A percentile compares a stretch with the other conserved stretches of the same genome.
These are phyloP conservation scores for Paralagenidium karlingii DNA, from an alignment of 352 stramenopile genomes.

Conservation along the genomic window DNA sequence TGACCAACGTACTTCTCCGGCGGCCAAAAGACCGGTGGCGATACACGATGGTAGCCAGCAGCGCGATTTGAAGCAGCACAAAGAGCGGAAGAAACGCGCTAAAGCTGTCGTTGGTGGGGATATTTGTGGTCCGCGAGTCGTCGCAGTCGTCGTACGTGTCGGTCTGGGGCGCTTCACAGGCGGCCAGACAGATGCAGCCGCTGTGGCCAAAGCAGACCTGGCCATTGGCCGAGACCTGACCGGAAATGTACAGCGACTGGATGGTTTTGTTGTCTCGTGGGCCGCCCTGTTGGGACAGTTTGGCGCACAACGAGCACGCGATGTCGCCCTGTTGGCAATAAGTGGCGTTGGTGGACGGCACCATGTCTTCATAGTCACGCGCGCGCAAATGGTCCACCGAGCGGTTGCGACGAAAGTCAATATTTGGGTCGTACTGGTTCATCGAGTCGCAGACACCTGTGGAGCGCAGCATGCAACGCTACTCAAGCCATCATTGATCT, in stretches of 20 bases:
- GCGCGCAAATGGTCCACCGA: slow-evolving; percentile 12
- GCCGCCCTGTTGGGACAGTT: too few relatives aligned
- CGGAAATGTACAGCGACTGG: background rate
- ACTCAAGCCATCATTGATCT: background rate
- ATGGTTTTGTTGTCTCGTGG: background rate
- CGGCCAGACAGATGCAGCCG: slow-evolving; percentile 55
- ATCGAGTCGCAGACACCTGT: slow-evolving; percentile 47
- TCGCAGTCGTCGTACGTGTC: background rate
- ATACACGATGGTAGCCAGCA: slow-evolving; percentile 50
- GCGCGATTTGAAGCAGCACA: slow-evolving; percentile 42
- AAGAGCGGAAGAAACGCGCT: slow-evolving; percentile 52
- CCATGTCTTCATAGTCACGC: slow-evolving; percentile 49
- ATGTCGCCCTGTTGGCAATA: slow-evolving; percentile 46
- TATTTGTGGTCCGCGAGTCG: slow-evolving; percentile 5
- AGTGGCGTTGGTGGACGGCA: slow-evolving; percentile 37
- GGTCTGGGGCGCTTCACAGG: slow-evolving; percentile 20
- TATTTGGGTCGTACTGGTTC: slow-evolving; percentile 20
- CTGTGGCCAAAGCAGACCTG: slow-evolving; percentile 37
- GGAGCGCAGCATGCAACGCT: slow-evolving; percentile 40
- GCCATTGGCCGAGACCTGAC: too few relatives aligned
- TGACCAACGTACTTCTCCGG: too few relatives aligned
- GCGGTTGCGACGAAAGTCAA: slow-evolving; percentile 47
- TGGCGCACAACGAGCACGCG: slow-evolving; percentile 30
- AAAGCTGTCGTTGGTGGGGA: slow-evolving; percentile 19
- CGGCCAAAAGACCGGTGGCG: slow-evolving; percentile 23